Evolutionary conservation across 129 eudicot genomes (phyloP), one percentile per base, ranked within the genome.

Genomic region (Artemisia annua): DNA sequence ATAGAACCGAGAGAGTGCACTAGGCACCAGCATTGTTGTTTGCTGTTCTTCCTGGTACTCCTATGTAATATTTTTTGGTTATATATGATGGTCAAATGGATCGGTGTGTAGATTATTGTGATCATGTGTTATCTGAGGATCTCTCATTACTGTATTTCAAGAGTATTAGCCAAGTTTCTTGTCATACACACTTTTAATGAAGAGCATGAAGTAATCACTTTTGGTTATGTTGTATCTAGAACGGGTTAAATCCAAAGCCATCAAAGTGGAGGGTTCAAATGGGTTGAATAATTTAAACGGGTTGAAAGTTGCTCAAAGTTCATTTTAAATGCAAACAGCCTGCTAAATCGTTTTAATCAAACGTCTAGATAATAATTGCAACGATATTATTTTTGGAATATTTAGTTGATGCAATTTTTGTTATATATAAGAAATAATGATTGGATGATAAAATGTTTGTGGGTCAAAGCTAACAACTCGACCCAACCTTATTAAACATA

Each of bases 121-220:
- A 46, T 72, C 24, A 18, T 46, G 51, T 72, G 67, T 19, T 30
- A 54, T 30, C 3, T 32, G 30, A 70, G 26, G 64, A 39, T 70
- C 14, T 13, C 20, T 56, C 4, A 2, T 11, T 60, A 48, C n/a
- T n/a, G n/a, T n/a, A 20, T 39, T 35, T 46, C 3, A 24, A 48
- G 16, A 59, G 49, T 15, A 20, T 43, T 39, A 39, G 76, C 8
- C 46, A 44, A 58, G 46, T 72, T 44, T 60, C 30, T 72, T 72
- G 56, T 19, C 48, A 71, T 71, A 60, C 13, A 8, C 43, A 39
- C 55, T 32, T 11, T 55, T 2, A 18, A 55, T 53, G n/a, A 70
- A 69, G 49, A 70, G 12, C 35, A 53, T 54, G 22, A 20, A 20
- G 22, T 20, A 39, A 39, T 39, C 9, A 39, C 44, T 28, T 28